Conservation (phyloP, 2,329 filamentous ascomycete genomes). For the Colletotrichum australisinense region DNA sequence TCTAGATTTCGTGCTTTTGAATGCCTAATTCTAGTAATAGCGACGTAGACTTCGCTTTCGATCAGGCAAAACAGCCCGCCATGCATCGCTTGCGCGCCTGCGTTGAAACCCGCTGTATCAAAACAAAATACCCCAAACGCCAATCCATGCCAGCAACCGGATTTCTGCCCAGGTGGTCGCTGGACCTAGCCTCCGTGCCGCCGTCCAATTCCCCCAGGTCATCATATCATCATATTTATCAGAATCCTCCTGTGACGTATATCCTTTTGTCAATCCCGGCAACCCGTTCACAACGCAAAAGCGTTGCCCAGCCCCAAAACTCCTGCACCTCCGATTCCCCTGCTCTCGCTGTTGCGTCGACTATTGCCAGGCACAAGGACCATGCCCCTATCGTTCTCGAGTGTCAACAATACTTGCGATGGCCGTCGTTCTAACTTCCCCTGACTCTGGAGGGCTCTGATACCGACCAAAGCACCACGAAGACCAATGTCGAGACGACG, state of each 20-base stretch:
- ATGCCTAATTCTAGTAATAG: not conserved
- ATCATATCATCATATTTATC: not conserved
- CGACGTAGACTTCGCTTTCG: not conserved
- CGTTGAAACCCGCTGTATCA: not conserved
- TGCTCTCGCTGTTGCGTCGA: constrained; percentile 19
- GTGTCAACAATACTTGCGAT: constrained; percentile 21
- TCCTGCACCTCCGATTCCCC: constrained; percentile 23
- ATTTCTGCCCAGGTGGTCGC: not conserved
- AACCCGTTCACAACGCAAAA: constrained; percentile 7
- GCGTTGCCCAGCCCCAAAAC: constrained; percentile 24
- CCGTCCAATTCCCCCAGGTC: not conserved
- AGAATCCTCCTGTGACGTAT: not conserved
- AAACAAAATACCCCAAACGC: not conserved
- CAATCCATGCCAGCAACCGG: not conserved
- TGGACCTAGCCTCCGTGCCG: not conserved
- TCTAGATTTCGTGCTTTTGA: not conserved
- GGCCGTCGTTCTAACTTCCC: constrained; percentile 11
- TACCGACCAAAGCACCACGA: constrained; percentile 28
- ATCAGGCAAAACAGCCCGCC: not conserved
- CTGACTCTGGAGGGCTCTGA: constrained; percentile 7
- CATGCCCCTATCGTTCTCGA: constrained; percentile 26
- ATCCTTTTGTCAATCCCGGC: not conserved
- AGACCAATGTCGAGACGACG: constrained; percentile 25
- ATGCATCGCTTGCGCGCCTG: not conserved
- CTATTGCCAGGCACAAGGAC: constrained; percentile 20